Conservation (phyloP, 345 rosid species). For the Euphorbia tirucalli region DNA sequence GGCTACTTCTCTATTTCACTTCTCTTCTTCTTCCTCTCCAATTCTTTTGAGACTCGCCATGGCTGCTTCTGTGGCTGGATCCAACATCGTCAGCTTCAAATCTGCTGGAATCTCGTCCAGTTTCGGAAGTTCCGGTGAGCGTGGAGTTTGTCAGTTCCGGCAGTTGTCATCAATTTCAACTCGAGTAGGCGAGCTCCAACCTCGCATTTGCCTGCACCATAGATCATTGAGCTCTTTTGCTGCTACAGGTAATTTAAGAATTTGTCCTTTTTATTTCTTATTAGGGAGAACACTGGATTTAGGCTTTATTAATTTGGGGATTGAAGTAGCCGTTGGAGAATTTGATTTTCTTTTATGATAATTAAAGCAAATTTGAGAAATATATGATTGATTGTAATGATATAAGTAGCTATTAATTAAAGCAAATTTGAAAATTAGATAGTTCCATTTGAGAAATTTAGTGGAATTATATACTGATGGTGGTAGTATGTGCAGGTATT, state of each 20-base stretch:
- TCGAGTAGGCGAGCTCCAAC: slow-evolving; percentile 31
- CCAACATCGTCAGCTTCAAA: slow-evolving; percentile 50
- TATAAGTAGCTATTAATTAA: neutral
- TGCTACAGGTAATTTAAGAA: slow-evolving; percentile 38
- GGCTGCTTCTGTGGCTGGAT: slow-evolving; percentile 58
- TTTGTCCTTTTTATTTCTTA: neutral
- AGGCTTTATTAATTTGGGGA: no score
- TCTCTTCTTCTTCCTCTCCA: slow-evolving; percentile 22
- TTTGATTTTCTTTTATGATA: no score
- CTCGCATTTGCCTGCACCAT: slow-evolving; percentile 39
- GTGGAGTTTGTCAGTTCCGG: slow-evolving; percentile 36
- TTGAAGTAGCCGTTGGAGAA: no score
- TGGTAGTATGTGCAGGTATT: no score
- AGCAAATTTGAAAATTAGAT: neutral
- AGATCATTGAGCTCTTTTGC: slow-evolving; percentile 42
- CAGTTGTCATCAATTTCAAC: slow-evolving; percentile 46
- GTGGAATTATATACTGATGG: neutral
- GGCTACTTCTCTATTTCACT: slow-evolving; percentile 34
- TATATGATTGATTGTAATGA: no score
- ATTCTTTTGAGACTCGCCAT: slow-evolving; percentile 32
- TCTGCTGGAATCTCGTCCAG: slow-evolving; percentile 32
- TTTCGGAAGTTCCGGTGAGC: slow-evolving; percentile 25
- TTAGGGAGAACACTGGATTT: no score
- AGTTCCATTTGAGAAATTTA: neutral
- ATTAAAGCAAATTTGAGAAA: no score